Evolutionary conservation across 2,329 filamentous ascomycete genomes (phyloP).

Genomic region (Penicillium thymicola): DNA sequence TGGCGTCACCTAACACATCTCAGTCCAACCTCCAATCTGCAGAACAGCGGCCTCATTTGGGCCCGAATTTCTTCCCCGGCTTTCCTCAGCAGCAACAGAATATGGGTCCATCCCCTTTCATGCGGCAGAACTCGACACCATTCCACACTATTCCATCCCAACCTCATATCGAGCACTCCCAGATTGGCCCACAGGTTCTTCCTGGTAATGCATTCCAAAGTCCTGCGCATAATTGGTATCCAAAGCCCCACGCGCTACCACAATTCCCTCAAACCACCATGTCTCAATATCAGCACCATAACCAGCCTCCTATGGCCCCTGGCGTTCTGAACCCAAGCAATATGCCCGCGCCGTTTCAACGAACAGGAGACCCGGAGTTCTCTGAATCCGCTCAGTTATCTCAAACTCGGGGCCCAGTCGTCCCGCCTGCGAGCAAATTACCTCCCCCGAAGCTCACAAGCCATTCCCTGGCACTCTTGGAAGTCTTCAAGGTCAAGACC

Average conservation of each 20-base stretch:
- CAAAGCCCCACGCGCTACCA: constrained; percentile 20
- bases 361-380: constrained; percentile 47
- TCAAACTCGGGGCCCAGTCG: constrained; percentile 42
- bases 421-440: constrained; percentile 56
- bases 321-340: constrained; percentile 19
- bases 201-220: constrained; percentile 9
- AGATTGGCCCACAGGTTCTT: constrained; percentile 8
- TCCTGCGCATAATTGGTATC: constrained; percentile 17
- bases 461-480: constrained; percentile 57
- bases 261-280: constrained; percentile 22
- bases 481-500: constrained; percentile 52
- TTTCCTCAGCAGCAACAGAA: constrained; percentile 35
- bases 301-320: constrained; percentile 15
- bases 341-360: constrained; percentile 45
- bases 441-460: constrained; percentile 57
- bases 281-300: constrained; percentile 16
- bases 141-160: constrained; percentile 11
- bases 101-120: constrained; percentile 29
- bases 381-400: constrained; percentile 34
- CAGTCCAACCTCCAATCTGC: constrained; percentile 52
- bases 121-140: constrained; percentile 22
- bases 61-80: constrained; percentile 44
- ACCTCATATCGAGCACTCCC: constrained; percentile 11
- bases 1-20: constrained; percentile 55
- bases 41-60: constrained; percentile 53